Conservation (phyloP, 441 rosid genomes). For the Euphorbia schlechtendalii region DNA sequence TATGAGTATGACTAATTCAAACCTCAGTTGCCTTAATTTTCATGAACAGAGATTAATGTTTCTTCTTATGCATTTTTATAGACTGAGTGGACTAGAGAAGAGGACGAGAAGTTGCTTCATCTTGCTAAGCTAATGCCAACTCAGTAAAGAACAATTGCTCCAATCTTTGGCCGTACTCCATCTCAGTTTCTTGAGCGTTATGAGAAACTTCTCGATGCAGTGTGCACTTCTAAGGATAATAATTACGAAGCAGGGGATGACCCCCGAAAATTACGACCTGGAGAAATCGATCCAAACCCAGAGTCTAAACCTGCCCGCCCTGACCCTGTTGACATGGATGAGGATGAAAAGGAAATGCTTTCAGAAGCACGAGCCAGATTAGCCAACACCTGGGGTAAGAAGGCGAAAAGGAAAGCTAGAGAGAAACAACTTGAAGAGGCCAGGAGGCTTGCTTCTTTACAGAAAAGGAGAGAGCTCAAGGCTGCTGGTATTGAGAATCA, state of each 20-base stretch:
- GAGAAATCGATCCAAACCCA: slow-evolving; percentile 97
- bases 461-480: slow-evolving; percentile 91
- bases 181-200: slow-evolving; percentile 96
- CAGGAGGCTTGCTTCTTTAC: slow-evolving; percentile 95
- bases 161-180: slow-evolving; percentile 97
- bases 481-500: slow-evolving; percentile 92
- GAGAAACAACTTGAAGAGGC: slow-evolving; percentile 99
- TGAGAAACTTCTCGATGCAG: slow-evolving; percentile 95
- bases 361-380: slow-evolving; percentile 96
- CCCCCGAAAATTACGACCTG: slow-evolving; percentile 88
- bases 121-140: slow-evolving; percentile 97
- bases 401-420: slow-evolving; percentile 96
- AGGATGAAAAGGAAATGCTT: slow-evolving; percentile 44
- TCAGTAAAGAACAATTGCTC: slow-evolving; percentile 98
- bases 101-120: slow-evolving; percentile 96
- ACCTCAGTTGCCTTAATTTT: not conserved
- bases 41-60: slow-evolving; percentile 15
- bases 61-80: slow-evolving; percentile 24
- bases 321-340: slow-evolving; percentile 99
- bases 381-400: slow-evolving; percentile 93
- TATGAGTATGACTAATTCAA: not conserved
- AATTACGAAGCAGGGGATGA: slow-evolving; percentile 91
- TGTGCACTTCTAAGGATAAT: slow-evolving; percentile 79
- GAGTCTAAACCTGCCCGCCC: slow-evolving; percentile 99
- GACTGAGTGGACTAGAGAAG: slow-evolving; percentile 99